Percentiles rank a stretch among this genome's conserved stretches.
phyloP scores from a whole-genome alignment of 176 grass and related monocot genomes.

The Eremochloa ophiuroides region DNA sequence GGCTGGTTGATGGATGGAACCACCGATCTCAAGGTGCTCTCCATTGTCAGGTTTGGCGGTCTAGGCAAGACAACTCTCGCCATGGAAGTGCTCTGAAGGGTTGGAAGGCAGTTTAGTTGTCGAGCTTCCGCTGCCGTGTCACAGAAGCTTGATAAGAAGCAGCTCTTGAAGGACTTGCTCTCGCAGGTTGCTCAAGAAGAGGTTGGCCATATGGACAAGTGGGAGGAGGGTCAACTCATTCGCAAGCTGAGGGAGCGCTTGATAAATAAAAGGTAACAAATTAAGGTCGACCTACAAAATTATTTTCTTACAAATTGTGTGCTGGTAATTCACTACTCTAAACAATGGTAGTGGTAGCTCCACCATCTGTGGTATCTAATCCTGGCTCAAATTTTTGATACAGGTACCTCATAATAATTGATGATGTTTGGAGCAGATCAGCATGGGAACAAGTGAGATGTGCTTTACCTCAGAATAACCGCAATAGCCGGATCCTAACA shows the following conservation, averaged over 20 bases:
- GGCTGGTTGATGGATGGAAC: neutral
- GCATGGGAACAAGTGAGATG: conserved; percentile 27
- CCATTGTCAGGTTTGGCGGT: neutral
- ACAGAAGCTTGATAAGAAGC: conserved; percentile 14
- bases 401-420: conserved; percentile 24
- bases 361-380: neutral
- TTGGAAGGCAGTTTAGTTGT: neutral
- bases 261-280: conserved; percentile 16
- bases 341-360: neutral
- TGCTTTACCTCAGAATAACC: conserved; percentile 15
- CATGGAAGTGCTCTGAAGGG: conserved; percentile 16
- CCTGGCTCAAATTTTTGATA: neutral
- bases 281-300: too few species aligned
- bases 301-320: neutral
- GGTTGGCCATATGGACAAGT: neutral
- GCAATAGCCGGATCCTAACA: neutral
- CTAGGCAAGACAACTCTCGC: conserved; percentile 28
- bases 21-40: conserved; percentile 6
- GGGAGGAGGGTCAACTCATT: conserved; percentile 20
- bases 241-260: conserved; percentile 11
- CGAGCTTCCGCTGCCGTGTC: neutral
- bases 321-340: neutral
- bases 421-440: conserved; percentile 24
- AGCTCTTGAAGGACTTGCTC: conserved; percentile 15
- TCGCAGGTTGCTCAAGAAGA: neutral